phyloP scores from a whole-genome alignment of 2,329 filamentous ascomycete genomes.

The Ophiostoma tasmaniense region DNA sequence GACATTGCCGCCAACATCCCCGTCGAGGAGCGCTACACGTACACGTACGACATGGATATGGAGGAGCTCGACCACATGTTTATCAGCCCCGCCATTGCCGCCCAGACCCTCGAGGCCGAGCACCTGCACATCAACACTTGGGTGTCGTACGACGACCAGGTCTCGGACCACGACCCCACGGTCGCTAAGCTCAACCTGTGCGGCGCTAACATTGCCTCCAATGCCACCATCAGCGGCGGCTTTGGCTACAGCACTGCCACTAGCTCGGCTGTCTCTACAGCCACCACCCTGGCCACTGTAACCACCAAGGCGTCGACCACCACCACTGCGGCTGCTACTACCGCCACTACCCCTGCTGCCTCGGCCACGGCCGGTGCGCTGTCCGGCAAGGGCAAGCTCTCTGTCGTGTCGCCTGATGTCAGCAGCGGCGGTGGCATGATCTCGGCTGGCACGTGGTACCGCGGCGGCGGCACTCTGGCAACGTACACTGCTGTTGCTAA shows the following conservation, averaged over 20 bases:
- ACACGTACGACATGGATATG: conserved; percentile 60
- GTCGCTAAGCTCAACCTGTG: conserved; percentile 57
- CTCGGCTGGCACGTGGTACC: conserved; percentile 24
- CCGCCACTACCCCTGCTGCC: conserved; percentile 5
- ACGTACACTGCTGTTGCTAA: conserved; percentile 24
- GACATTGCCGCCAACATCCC: conserved; percentile 49
- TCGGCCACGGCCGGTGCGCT: conserved; percentile 7
- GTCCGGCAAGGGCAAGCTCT: conserved; percentile 17
- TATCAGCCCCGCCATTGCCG: conserved; percentile 45
- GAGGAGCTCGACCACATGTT: conserved; percentile 65
- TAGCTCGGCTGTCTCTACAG: neutral
- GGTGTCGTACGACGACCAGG: conserved; percentile 46
- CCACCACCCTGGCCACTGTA: conserved; percentile 8
- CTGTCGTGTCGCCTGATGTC: conserved; percentile 12
- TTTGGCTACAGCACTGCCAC: neutral
- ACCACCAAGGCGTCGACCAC: conserved; percentile 10
- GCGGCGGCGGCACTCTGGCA: conserved; percentile 24
- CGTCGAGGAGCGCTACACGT: conserved; percentile 57
- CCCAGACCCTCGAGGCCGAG: conserved; percentile 40
- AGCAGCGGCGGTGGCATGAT: conserved; percentile 23
- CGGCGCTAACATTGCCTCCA: conserved; percentile 12
- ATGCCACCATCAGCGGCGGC: conserved; percentile 3
- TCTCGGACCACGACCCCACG: conserved; percentile 62
- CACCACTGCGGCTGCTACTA: neutral
- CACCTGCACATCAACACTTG: conserved; percentile 66